A percentile compares a stretch with the other conserved stretches of the same genome.
Evolutionary conservation across 768 basidiomycete species (phyloP).

Genomic region (Suillus americanus): DNA sequence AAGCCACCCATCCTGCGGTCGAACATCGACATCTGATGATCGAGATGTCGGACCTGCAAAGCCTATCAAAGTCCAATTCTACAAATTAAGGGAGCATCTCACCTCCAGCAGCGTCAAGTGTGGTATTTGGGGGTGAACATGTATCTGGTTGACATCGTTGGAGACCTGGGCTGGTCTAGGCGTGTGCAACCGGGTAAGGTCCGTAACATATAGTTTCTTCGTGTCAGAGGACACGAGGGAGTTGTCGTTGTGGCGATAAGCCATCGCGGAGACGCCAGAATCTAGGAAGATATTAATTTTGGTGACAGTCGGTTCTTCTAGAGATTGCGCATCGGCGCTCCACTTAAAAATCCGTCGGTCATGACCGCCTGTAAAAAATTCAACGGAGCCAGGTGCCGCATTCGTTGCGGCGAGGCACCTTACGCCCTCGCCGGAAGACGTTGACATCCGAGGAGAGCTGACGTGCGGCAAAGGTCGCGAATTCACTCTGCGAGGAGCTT

Average conservation of each 20-base stretch:
- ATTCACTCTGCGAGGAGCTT: conserved; percentile 31
- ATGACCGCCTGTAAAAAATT: conserved; percentile 50
- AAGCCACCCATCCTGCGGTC: conserved; percentile 44
- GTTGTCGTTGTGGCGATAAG: conserved; percentile 34
- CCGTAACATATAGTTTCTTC: conserved; percentile 33
- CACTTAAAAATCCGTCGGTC: conserved; percentile 46
- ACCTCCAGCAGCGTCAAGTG: conserved; percentile 49
- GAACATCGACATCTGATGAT: conserved; percentile 49
- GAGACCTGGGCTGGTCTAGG: conserved; percentile 34
- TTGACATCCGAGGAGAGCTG: conserved; percentile 23
- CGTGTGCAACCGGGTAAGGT: conserved; percentile 36
- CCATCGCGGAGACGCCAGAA: conserved; percentile 36
- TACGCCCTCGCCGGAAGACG: conserved; percentile 33
- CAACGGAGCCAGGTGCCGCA: conserved; percentile 27
- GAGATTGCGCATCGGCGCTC: conserved; percentile 26
- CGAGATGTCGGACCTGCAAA: conserved; percentile 46
- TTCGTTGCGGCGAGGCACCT: conserved; percentile 43
- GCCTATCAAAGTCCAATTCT: conserved; percentile 10
- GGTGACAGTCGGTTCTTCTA: conserved; percentile 23
- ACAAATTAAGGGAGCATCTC: conserved; percentile 23
- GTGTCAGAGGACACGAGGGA: conserved; percentile 38
- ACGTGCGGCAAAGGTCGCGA: conserved; percentile 34
- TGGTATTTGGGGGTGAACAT: conserved; percentile 43
- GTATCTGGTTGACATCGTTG: conserved; percentile 43
- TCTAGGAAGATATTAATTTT: conserved; percentile 31